A percentile compares a stretch with the other conserved stretches of the same genome.
These are phyloP conservation scores for Thielaviopsis populi DNA, from an alignment of 2,329 filamentous ascomycete species.

Conservation along the genomic window DNA sequence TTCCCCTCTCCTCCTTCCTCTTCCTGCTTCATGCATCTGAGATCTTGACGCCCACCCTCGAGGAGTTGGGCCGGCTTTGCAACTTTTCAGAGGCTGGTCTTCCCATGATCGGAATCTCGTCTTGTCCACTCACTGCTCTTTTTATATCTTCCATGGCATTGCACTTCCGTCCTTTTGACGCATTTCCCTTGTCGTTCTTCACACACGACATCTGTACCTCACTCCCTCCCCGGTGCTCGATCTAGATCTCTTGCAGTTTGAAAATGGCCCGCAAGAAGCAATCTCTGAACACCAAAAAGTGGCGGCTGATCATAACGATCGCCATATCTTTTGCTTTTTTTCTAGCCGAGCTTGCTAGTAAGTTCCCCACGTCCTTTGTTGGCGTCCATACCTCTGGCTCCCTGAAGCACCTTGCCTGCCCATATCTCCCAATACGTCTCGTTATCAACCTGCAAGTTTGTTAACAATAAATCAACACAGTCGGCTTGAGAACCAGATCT, in stretches of 20 bases:
- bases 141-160: not conserved
- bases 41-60: not conserved
- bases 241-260: not conserved
- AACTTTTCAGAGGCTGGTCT: not conserved
- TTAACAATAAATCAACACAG: conserved; percentile 23
- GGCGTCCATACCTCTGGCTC: not conserved
- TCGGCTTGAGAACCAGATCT: conserved; percentile 55
- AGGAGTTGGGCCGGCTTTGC: not conserved
- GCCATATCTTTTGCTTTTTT: conserved; percentile 37
- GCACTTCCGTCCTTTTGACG: not conserved
- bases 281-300: conserved; percentile 25
- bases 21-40: not conserved
- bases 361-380: conserved; percentile 15
- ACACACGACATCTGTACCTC: not conserved
- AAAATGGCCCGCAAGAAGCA: conserved; percentile 26
- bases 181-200: not conserved
- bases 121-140: not conserved
- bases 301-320: conserved; percentile 34
- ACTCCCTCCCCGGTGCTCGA: not conserved
- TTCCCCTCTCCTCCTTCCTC: not conserved
- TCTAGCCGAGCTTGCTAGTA: conserved; percentile 35
- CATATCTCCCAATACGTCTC: too few relatives aligned
- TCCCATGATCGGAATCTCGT: not conserved
- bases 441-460: not conserved
- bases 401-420: not conserved